phyloP scores from a whole-genome alignment of 352 stramenopile species.

The Pseudoperonospora humuli region DNA sequence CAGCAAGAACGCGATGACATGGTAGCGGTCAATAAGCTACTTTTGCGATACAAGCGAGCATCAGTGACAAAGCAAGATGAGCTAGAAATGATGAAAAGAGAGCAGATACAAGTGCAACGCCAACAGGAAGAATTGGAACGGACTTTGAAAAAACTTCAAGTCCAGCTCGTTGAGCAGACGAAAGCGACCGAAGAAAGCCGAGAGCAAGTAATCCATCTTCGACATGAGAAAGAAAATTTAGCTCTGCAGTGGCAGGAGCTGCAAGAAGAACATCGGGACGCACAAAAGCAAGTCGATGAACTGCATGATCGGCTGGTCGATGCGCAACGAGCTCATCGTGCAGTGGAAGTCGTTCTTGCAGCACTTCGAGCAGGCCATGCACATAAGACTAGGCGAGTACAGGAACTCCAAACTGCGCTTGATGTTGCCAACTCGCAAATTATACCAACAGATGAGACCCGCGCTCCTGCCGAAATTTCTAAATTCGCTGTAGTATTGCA shows the following conservation, averaged over 20 bases:
- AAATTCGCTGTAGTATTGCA: background rate
- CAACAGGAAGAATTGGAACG: constrained; percentile 19
- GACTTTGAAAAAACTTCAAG: constrained; percentile 16
- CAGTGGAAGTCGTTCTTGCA: constrained; percentile 18
- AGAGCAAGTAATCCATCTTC: constrained; percentile 25
- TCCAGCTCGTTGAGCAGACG: constrained; percentile 23
- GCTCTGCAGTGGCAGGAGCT: constrained; percentile 38
- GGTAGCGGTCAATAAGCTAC: constrained; percentile 29
- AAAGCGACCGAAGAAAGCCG: constrained; percentile 9
- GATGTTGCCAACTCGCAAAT: constrained; percentile 5
- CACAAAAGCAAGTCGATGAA: constrained; percentile 42
- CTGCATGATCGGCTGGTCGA: constrained; percentile 48
- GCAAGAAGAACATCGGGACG: constrained; percentile 40
- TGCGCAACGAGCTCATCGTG: constrained; percentile 27
- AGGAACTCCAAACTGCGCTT: constrained; percentile 18
- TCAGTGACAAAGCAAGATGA: constrained; percentile 13
- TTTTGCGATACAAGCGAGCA: constrained; percentile 25
- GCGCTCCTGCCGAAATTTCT: background rate
- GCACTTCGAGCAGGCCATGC: constrained; percentile 14
- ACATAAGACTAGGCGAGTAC: constrained; percentile 18
- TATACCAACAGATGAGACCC: background rate
- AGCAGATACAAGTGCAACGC: constrained; percentile 20
- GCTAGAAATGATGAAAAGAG: constrained; percentile 12
- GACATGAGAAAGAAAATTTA: constrained; percentile 36
- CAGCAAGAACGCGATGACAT: constrained; percentile 32